Conservation (phyloP, 2,329 filamentous ascomycete species). For the Paracoccidioides lutzii region DNA sequence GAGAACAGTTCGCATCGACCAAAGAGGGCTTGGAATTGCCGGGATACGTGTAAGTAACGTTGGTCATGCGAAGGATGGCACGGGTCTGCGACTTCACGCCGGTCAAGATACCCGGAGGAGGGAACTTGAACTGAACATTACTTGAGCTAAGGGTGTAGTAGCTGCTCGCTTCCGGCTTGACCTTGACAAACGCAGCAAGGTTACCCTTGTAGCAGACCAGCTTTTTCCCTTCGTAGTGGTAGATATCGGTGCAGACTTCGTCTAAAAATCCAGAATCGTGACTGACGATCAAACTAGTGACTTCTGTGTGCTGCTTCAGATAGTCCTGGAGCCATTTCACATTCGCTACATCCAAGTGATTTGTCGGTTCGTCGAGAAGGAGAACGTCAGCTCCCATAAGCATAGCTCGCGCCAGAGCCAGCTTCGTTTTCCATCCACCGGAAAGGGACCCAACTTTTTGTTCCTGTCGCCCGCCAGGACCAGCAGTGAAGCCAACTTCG, state of each 20-base stretch:
- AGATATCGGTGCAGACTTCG: slow-evolving; percentile 95
- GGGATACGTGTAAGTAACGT: slow-evolving; percentile 90
- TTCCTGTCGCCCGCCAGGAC: slow-evolving; percentile 75
- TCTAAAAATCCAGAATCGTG: slow-evolving; percentile 98
- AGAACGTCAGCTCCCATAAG: slow-evolving; percentile 93
- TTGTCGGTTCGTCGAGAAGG: slow-evolving; percentile 94
- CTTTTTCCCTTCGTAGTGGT: slow-evolving; percentile 98
- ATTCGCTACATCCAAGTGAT: slow-evolving; percentile 93
- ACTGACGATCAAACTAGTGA: slow-evolving; percentile 93
- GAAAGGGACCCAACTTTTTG: slow-evolving; percentile 89
- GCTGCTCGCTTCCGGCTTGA: slow-evolving; percentile 87
- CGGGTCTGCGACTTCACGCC: slow-evolving; percentile 93
- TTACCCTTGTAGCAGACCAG: slow-evolving; percentile 46
- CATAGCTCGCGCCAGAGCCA: slow-evolving; percentile 92
- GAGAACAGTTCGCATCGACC: slow-evolving; percentile 69
- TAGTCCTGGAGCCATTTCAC: slow-evolving; percentile 94
- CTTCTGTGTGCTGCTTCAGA: slow-evolving; percentile 87
- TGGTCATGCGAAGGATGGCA: slow-evolving; percentile 87
- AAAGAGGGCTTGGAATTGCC: slow-evolving; percentile 78
- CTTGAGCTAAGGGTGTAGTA: slow-evolving; percentile 92
- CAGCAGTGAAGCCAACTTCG: slow-evolving; percentile 87
- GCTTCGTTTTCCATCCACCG: slow-evolving; percentile 99
- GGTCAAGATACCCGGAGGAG: slow-evolving; percentile 80
- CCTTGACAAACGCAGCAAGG: slow-evolving; percentile 59
- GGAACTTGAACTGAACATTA: slow-evolving; percentile 94